phyloP scores from a whole-genome alignment of 768 basidiomycete genomes.

The Grammothele lineata region DNA sequence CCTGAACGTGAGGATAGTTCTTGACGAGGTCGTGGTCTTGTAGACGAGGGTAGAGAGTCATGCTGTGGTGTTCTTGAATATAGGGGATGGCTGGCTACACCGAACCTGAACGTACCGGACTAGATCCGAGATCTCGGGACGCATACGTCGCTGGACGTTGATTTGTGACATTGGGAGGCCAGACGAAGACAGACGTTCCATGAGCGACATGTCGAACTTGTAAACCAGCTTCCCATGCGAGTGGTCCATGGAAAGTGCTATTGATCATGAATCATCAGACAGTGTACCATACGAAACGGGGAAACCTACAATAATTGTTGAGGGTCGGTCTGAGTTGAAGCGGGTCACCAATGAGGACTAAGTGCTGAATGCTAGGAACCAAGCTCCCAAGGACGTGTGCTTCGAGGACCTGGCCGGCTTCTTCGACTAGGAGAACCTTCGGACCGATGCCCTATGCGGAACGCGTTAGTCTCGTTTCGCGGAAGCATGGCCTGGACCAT shows the following conservation, averaged over 20 bases:
- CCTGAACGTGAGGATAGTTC: constrained; percentile 53
- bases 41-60: constrained; percentile 57
- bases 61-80: constrained; percentile 33
- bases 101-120: constrained; percentile 52
- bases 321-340: constrained; percentile 67
- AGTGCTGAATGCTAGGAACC: constrained; percentile 61
- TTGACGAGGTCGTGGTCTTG: constrained; percentile 53
- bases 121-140: constrained; percentile 60
- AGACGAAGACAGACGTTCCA: constrained; percentile 62
- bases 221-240: constrained; percentile 48
- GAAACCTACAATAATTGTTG: constrained; percentile 51
- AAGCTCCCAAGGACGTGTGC: constrained; percentile 66
- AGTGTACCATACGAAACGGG: not conserved
- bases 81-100: too few species aligned
- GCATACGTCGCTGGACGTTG: constrained; percentile 72
- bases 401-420: constrained; percentile 80
- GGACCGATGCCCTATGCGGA: constrained; percentile 63
- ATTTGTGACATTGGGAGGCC: constrained; percentile 67
- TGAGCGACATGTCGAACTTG: constrained; percentile 61
- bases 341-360: constrained; percentile 80
- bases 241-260: constrained; percentile 69
- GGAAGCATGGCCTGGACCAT: too few species aligned
- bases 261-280: not conserved
- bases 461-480: too few species aligned
- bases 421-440: constrained; percentile 65